Evolutionary conservation across 257 asterid genomes (phyloP).

Genomic region (Nicotiana noctiflora): DNA sequence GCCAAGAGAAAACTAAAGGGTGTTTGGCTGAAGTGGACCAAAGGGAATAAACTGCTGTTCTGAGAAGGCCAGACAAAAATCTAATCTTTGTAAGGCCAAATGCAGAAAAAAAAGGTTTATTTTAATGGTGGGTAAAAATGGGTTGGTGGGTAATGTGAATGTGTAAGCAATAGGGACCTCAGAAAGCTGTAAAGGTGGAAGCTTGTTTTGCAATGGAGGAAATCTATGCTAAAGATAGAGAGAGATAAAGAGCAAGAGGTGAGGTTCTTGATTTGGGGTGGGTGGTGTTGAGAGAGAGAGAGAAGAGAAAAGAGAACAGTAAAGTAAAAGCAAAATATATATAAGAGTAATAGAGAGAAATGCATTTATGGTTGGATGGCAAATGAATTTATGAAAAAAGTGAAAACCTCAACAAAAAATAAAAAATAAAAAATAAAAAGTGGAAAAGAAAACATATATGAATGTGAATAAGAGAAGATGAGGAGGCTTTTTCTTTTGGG

Average conservation of each 20-base stretch:
- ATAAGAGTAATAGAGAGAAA: constrained; percentile 6
- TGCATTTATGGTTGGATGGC: constrained; percentile 39
- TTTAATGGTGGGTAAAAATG: constrained; percentile 17
- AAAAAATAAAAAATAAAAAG: not conserved
- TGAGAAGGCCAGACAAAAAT: constrained; percentile 52
- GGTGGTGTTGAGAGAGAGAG: not conserved
- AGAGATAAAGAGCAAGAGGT: constrained; percentile 9
- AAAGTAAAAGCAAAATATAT: constrained; percentile 35
- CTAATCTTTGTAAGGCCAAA: constrained; percentile 34
- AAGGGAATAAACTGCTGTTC: not conserved
- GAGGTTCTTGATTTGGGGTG: constrained; percentile 10
- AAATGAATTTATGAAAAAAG: constrained; percentile 10
- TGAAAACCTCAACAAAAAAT: constrained; percentile 17
- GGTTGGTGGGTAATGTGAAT: constrained; percentile 35
- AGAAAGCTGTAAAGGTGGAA: constrained; percentile 42
- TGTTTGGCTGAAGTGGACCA: constrained; percentile 7
- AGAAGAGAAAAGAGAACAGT: constrained; percentile 9
- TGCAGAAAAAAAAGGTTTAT: not conserved
- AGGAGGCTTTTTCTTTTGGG: not conserved
- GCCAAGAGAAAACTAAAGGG: constrained; percentile 12
- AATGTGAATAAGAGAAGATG: not conserved
- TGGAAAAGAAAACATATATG: not conserved
- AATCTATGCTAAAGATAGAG: constrained; percentile 26
- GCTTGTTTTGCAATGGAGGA: constrained; percentile 84
- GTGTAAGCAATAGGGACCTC: constrained; percentile 32